phyloP scores from a whole-genome alignment of 768 basidiomycete genomes.

The Lanmaoa pseudosensibilis region DNA sequence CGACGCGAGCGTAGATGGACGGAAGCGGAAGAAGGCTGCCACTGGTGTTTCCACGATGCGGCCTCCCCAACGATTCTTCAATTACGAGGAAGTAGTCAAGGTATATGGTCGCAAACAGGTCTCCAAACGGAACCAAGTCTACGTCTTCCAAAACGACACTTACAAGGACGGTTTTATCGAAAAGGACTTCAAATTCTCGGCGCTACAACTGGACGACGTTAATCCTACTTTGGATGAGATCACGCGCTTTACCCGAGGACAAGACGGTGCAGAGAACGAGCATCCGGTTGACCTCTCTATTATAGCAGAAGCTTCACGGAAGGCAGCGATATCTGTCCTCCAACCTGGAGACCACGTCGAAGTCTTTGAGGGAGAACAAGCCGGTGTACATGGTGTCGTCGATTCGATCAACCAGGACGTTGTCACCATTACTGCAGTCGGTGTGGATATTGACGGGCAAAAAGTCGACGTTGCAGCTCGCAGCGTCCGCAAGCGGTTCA shows the following conservation, averaged over 20 bases:
- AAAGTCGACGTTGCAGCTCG: constrained; percentile 83
- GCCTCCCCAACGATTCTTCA: constrained; percentile 91
- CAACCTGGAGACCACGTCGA: constrained; percentile 98
- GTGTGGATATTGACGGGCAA: constrained; percentile 83
- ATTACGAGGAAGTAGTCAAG: constrained; percentile 87
- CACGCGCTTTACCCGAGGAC: constrained; percentile 78
- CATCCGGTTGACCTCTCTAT: constrained; percentile 81
- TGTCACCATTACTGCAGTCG: constrained; percentile 77
- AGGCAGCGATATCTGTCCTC: constrained; percentile 89
- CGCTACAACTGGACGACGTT: constrained; percentile 80
- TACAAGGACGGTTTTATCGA: constrained; percentile 95
- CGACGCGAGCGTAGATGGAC: constrained; percentile 60
- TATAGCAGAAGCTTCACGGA: constrained; percentile 89
- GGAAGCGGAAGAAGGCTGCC: constrained; percentile 74
- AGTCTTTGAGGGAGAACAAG: constrained; percentile 95
- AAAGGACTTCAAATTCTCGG: constrained; percentile 88
- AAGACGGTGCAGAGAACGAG: constrained; percentile 68
- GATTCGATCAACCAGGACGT: constrained; percentile 87
- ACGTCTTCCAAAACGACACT: constrained; percentile 89
- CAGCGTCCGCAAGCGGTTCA: constrained; percentile 92
- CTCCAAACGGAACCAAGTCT: constrained; percentile 69
- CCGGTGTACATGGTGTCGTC: constrained; percentile 89
- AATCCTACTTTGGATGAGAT: constrained; percentile 97
- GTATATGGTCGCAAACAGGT: constrained; percentile 81
- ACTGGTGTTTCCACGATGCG: constrained; percentile 58